Base-by-base conservation (phyloP, 176 grass and related monocot species). In the Hsuehochloa calcarea region DNA sequence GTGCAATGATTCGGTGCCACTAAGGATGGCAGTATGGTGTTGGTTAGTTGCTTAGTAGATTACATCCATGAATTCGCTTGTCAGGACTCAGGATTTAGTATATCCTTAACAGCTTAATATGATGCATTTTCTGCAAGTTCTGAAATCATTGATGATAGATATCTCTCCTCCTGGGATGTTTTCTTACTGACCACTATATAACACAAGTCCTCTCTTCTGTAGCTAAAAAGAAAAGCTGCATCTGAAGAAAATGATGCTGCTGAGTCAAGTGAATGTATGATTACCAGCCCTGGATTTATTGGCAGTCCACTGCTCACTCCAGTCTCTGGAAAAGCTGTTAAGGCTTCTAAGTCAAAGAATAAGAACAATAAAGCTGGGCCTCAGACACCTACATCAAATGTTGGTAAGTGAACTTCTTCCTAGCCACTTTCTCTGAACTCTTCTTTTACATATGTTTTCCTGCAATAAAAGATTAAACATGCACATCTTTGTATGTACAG, bases 361-460 rank as follows among this genome's bases (percentile, higher is more conserved):
- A 99, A 99, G 71, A 79, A 87, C 82, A 97, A 65, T 60, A 97
- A 94, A 77, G 66, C 90, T 75, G 91, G 75, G 7, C 88, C 90
- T 80, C 93, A 84, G 87, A 96, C 93, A 8, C 93, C 93, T 63
- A 81, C 88, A 2, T 88, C 93, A 80, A 99, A 96, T 96, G 90
- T 89, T 88, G 97, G 97, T 99, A 55, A 55, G 67, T n/a, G 65
- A 85, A 41, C 15, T 75, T 85, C 38, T 59, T 68, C 69, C 74
- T 85, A 62, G 16, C 90, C 82, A 41, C 72, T 73, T 79, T 6
- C 25, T 75, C 65, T 43, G 12, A 85, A 75, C 39, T 40, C 22
- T 23, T 75, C 19, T 7, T 84, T 74, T 75, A 29, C 52, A 68
- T 68, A 40, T 51, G 10, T 68, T 74, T 74, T n/a, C 37, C 5